Percentiles rank a stretch among this genome's conserved stretches.
These are phyloP conservation scores for Suillus hirtellus DNA, from an alignment of 768 basidiomycete species.

Conservation along the genomic window DNA sequence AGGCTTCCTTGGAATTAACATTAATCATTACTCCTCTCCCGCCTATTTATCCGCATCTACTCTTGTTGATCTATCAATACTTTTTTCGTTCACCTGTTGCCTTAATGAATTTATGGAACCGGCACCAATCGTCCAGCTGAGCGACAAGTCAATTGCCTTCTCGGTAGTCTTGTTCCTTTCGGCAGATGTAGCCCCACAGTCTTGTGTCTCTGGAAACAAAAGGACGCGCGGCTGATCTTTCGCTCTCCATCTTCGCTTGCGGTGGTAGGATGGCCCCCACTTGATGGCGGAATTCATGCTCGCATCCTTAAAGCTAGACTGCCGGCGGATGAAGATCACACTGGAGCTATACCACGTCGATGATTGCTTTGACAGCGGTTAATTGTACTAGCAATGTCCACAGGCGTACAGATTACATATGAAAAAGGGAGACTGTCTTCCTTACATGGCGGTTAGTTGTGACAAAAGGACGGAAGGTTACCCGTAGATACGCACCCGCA, in stretches of 20 bases:
- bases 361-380: background rate
- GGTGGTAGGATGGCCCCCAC: background rate
- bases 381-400: background rate
- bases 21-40: background rate
- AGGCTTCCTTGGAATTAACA: slow-evolving; percentile 19
- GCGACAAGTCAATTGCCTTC: background rate
- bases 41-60: background rate
- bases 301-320: background rate
- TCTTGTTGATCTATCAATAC: background rate
- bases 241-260: background rate
- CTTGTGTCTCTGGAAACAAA: background rate
- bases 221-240: background rate
- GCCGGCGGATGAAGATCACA: background rate
- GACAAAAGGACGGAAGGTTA: background rate
- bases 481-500: background rate
- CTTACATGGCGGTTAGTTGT: background rate
- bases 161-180: background rate
- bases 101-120: background rate
- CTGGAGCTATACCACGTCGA: background rate
- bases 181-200: background rate
- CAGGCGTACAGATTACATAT: background rate
- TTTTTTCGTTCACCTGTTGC: background rate
- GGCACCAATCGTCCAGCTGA: background rate
- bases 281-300: background rate
- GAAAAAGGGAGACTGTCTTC: background rate